Evolutionary conservation across 768 basidiomycete species (phyloP), one percentile per base, ranked within the genome.

Genomic region (Lanmaoa pseudosensibilis): DNA sequence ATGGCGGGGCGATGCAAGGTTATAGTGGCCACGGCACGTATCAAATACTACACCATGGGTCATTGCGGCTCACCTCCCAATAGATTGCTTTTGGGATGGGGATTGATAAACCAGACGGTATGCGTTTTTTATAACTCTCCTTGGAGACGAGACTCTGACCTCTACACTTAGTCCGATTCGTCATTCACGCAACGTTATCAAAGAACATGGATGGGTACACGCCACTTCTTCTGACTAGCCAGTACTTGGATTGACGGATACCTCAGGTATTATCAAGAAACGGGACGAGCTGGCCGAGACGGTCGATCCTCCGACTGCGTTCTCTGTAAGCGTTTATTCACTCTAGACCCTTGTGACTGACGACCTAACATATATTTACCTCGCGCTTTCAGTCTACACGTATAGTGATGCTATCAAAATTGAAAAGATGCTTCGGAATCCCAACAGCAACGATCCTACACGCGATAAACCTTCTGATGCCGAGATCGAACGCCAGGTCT

Each of bases 81-180:
- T 65, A 94, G 93, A 85, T 94, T 61, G 94, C 94, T 0, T 98
- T 98, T 70, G 96, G 96, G 12, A 98, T 98, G 94, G 95, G 96
- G 1, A 92, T 96, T 48, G 92, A 95, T 72, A 94, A 95, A 70
- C 71, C 85, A 6, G 82, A 91, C 63, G 89, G 88, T 88, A 69
- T 59, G 75, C 10, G 21, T 34, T 46, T 34, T 46, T 50, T 23
- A 49, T 13, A 10, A 56, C 27, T 27, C 46, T 30, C 12, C 19
- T 11, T 9, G 41, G 3, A 13, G 8, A 39, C 30, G 36, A 43
- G 15, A 13, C 2, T 15, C 25, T 67, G 36, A 63, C 38, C 4
- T 37, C n/a, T 32, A 47, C 57, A 58, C 44, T 30, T 43, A 93
- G 94, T 96, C 8, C 89, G 94, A 59, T 96, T 86, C 65, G 96